Evolutionary conservation across 2,329 filamentous ascomycete species (phyloP), one percentile per base, ranked within the genome.

Genomic region (Arachnopeziza araneosa): DNA sequence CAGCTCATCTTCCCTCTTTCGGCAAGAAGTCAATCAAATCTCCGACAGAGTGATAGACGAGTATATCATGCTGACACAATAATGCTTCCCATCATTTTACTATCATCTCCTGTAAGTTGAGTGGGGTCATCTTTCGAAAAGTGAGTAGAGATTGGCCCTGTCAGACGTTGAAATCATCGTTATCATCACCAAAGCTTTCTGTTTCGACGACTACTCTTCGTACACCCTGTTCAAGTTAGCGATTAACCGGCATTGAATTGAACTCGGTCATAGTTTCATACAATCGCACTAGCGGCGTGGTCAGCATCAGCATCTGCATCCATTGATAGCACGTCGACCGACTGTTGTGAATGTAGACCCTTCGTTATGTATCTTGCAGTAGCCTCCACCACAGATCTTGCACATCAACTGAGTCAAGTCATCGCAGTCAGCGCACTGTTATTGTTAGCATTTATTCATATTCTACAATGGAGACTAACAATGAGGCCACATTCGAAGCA

Each of bases 401-500:
- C 93, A 97, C 36, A 78, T 81, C 52, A 86, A 83, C 69, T 93
- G 90, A 24, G 87, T 90, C 51, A 80, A 75, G 24, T 82, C 77
- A 69, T 91, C 90, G 75, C 93, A 97, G 49, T 84, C 81, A 55
- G 83, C 81, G 72, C 93, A 96, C 87, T 92, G 64, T 2, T 9
- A 6, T 10, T 19, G 52, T 67, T 49, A 57, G 32, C 24, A 58
- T 52, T 63, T 50, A 65, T 50, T n/a, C 60, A 58, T 44, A 22
- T n/a, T 14, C 4, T 23, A 21, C 21, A 36, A 21, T 26, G 1
- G 22, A 4, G 19, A 72, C 84, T 77, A 76, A 91, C 89, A 62
- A 90, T 93, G 63, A 83, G 84, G 56, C 91, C 91, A 73, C 92
- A 96, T 74, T 93, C 91, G 82, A 90, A 95, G 77, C 92, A 96